Conservation (phyloP, 495 filamentous ascomycete genomes). For the Xanthoparmelia taractica region DNA sequence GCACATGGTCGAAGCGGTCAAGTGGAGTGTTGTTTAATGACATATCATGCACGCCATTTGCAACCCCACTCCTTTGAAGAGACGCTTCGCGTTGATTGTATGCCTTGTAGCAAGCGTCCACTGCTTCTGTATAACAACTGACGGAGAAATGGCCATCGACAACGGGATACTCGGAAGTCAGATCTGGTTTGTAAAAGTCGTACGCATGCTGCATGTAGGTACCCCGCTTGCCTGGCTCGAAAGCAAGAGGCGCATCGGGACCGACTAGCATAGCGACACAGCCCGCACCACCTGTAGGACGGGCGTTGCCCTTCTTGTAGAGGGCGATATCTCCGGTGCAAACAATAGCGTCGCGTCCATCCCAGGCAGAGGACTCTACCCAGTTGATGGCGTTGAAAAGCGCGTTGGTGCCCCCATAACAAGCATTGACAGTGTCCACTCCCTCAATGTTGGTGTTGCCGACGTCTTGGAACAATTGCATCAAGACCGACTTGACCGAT, state of each 20-base stretch:
- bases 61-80: constrained; percentile 58
- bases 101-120: constrained; percentile 92
- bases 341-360: constrained; percentile 88
- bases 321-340: constrained; percentile 96
- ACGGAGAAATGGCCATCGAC: constrained; percentile 95
- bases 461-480: constrained; percentile 86
- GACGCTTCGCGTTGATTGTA: constrained; percentile 78
- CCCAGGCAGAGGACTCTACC: constrained; percentile 97
- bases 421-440: constrained; percentile 93
- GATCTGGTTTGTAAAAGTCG: constrained; percentile 98
- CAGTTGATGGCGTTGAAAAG: constrained; percentile 96
- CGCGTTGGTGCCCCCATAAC: constrained; percentile 97
- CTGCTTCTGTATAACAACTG: constrained; percentile 90
- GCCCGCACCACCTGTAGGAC: constrained; percentile 92
- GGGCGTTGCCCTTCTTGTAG: constrained; percentile 91
- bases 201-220: constrained; percentile 92
- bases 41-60: constrained; percentile 45
- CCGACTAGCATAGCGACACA: constrained; percentile 92
- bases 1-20: constrained; percentile 92
- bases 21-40: constrained; percentile 52
- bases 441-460: constrained; percentile 91
- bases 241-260: constrained; percentile 80
- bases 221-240: constrained; percentile 88
- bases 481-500: constrained; percentile 98
- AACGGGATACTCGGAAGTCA: constrained; percentile 95